Conservation (phyloP, 305 asterid genomes). For the Lippia alba region DNA sequence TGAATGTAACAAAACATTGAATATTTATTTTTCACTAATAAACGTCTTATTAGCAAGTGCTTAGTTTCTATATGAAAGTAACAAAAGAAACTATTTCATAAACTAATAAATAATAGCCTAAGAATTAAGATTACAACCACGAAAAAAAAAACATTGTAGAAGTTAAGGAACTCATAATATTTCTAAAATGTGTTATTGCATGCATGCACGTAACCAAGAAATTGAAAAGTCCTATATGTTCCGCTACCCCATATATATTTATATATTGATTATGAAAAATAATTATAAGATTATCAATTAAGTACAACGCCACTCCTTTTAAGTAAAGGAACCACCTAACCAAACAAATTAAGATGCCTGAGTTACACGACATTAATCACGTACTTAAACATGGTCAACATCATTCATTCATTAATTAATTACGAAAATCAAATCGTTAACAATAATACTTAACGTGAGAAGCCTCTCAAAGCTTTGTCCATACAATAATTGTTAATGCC, state of each 20-base stretch:
- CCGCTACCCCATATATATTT: constrained; percentile 40
- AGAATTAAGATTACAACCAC: neutral
- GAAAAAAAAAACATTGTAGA: neutral
- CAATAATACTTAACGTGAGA: constrained; percentile 33
- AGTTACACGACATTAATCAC: constrained; percentile 24
- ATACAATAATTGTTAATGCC: constrained; percentile 46
- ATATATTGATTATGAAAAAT: neutral
- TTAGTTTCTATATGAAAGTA: too few species aligned
- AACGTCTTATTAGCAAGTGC: too few species aligned
- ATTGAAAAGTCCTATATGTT: constrained; percentile 29
- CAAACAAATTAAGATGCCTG: constrained; percentile 6
- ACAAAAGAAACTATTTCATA: too few species aligned
- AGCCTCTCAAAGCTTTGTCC: constrained; percentile 25
- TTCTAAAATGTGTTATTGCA: constrained; percentile 8
- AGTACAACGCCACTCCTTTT: constrained; percentile 42
- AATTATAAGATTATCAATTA: too few species aligned
- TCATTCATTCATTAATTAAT: constrained; percentile 22
- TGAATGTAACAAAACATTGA: too few species aligned
- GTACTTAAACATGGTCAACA: constrained; percentile 49
- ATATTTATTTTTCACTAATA: too few species aligned
- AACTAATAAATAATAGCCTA: neutral
- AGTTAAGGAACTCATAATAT: too few species aligned
- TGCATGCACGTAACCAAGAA: constrained; percentile 36
- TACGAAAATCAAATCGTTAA: constrained; percentile 18
- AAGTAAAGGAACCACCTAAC: constrained; percentile 43